Evolutionary conservation across 257 asterid species (phyloP).

Genomic region (Verbena officinalis): DNA sequence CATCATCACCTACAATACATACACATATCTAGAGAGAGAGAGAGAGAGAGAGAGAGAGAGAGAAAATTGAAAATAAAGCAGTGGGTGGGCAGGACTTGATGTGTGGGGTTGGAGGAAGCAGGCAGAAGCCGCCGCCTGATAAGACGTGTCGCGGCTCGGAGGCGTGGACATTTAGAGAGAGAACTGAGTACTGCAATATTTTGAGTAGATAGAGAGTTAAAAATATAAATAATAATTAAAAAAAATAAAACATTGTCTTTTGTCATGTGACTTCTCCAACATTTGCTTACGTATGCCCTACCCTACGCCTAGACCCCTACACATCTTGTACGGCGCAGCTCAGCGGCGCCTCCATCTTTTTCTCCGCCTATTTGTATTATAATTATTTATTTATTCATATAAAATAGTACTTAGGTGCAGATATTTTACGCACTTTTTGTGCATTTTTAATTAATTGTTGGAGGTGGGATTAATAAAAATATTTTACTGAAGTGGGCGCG

Average conservation of each 20-base stretch:
- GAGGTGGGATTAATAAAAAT: neutral
- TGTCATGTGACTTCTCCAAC: constrained; percentile 35
- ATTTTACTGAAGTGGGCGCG: too few relatives aligned
- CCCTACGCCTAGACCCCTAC: constrained; percentile 46
- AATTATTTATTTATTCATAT: neutral
- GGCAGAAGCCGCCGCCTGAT: constrained; percentile 69
- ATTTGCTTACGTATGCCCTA: constrained; percentile 63
- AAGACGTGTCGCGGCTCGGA: constrained; percentile 55
- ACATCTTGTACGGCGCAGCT: constrained; percentile 50
- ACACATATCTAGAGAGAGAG: too few relatives aligned
- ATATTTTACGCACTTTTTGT: too few relatives aligned
- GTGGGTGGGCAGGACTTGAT: constrained; percentile 1
- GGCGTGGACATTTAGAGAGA: constrained; percentile 14
- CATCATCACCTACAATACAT: neutral
- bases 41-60: neutral
- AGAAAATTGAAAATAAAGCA: neutral
- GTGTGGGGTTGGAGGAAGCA: constrained; percentile 39
- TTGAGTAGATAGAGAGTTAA: too few relatives aligned
- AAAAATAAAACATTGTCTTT: neutral
- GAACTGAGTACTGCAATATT: too few relatives aligned
- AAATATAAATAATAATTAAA: too few relatives aligned
- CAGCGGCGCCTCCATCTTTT: constrained; percentile 61
- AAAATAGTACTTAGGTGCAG: neutral
- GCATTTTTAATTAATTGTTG: constrained; percentile 8
- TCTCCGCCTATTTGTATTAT: neutral